Conservation (phyloP, 208 protist genomes). For the Angomonas ambiguus region DNA sequence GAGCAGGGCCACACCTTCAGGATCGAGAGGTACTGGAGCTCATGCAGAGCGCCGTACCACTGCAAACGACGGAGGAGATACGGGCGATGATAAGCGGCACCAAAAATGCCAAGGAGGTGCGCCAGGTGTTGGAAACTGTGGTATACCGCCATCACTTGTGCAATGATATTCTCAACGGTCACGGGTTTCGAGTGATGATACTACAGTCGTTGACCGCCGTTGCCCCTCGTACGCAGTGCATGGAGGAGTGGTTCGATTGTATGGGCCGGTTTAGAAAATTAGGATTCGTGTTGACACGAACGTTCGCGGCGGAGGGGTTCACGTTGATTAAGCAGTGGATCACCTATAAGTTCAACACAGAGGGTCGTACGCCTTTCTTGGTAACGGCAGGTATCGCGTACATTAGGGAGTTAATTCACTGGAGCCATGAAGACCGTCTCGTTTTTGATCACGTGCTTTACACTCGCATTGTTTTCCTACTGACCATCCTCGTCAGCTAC, state of each 20-base stretch:
- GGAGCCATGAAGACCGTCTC: slow-evolving; percentile 74
- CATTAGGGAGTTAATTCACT: slow-evolving; percentile 65
- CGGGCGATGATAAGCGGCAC: slow-evolving; percentile 49
- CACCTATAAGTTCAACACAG: slow-evolving; percentile 42
- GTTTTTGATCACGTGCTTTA: slow-evolving; percentile 88
- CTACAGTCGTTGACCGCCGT: slow-evolving; percentile 62
- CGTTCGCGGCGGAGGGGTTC: slow-evolving; percentile 80
- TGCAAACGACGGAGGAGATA: slow-evolving; percentile 43
- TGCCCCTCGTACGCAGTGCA: slow-evolving; percentile 39
- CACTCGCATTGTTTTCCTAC: slow-evolving; percentile 77
- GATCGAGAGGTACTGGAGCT: slow-evolving; percentile 31
- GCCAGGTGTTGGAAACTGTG: slow-evolving; percentile 62
- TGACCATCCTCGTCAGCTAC: slow-evolving; percentile 89
- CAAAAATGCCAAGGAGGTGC: slow-evolving; percentile 73
- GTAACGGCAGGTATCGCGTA: slow-evolving; percentile 64
- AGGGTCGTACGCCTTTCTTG: slow-evolving; percentile 60
- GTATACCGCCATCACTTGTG: slow-evolving; percentile 69
- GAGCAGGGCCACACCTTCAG: slow-evolving; percentile 13
- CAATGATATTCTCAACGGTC: slow-evolving; percentile 78
- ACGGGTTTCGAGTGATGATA: slow-evolving; percentile 74
- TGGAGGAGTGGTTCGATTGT: slow-evolving; percentile 83
- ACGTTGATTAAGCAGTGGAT: slow-evolving; percentile 72
- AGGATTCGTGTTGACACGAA: slow-evolving; percentile 75
- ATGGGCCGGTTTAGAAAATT: slow-evolving; percentile 56
- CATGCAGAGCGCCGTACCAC: slow-evolving; percentile 42